Percentiles rank a stretch among this genome's conserved stretches.
Conservation (phyloP, 345 rosid genomes). For the Fremontodendron californicum region DNA sequence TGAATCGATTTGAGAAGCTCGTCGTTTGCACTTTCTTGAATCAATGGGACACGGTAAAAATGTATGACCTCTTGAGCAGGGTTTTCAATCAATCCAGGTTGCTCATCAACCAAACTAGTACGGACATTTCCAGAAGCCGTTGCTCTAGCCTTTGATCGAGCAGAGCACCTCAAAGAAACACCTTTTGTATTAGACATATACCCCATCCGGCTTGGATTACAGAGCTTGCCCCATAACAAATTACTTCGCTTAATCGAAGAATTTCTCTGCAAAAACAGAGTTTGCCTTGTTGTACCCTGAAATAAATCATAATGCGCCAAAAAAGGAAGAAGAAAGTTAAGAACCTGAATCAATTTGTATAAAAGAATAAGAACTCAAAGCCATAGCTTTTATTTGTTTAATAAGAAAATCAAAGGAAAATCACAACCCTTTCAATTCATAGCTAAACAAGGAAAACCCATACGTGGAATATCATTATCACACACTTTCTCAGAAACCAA, state of each 20-base stretch:
- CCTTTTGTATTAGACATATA: slow-evolving; percentile 21
- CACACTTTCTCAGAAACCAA: slow-evolving; percentile 1
- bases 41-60: slow-evolving; percentile 68
- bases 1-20: slow-evolving; percentile 65
- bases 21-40: slow-evolving; percentile 65
- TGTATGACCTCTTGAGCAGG: slow-evolving; percentile 61
- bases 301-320: background rate
- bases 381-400: background rate
- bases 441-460: slow-evolving; percentile 4
- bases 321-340: background rate
- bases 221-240: slow-evolving; percentile 41
- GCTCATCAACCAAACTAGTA: slow-evolving; percentile 43
- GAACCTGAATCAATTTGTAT: background rate
- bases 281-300: slow-evolving; percentile 62
- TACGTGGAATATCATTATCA: background rate
- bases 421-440: background rate
- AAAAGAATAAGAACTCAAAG: background rate
- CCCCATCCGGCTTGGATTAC: slow-evolving; percentile 20
- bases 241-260: slow-evolving; percentile 24
- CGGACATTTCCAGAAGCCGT: slow-evolving; percentile 35
- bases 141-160: slow-evolving; percentile 50
- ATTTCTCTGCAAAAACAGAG: slow-evolving; percentile 42
- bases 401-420: background rate
- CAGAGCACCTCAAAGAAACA: slow-evolving; percentile 48
- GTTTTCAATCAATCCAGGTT: slow-evolving; percentile 41